phyloP scores from a whole-genome alignment of 2,329 filamentous ascomycete species.

The Blastomyces emzantsi region DNA sequence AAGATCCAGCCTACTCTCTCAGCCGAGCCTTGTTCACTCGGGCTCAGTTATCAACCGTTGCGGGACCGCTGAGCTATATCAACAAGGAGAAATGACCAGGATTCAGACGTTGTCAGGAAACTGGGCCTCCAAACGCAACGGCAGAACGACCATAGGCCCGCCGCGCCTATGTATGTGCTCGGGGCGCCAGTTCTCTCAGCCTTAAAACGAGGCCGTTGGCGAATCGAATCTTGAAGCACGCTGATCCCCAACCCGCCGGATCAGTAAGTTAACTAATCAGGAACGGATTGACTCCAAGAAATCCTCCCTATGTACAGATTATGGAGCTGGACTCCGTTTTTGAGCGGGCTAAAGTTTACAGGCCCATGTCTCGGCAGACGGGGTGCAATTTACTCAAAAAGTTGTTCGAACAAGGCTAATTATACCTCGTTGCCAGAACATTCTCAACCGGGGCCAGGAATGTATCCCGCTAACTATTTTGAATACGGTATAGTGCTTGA shows the following conservation, averaged over 20 bases:
- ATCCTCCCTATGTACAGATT: background rate
- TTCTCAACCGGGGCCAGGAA: background rate
- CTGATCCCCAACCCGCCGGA: background rate
- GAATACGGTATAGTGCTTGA: background rate
- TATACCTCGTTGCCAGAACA: background rate
- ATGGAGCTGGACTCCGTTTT: background rate
- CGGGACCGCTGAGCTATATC: background rate
- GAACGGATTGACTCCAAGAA: background rate
- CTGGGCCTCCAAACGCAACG: background rate
- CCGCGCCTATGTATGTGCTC: background rate
- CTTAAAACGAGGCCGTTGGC: background rate
- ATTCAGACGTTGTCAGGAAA: background rate
- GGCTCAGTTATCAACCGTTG: background rate
- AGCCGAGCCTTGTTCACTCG: background rate
- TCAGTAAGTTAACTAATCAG: background rate
- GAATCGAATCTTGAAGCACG: background rate
- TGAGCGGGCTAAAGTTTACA: background rate
- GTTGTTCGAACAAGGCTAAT: too few relatives aligned
- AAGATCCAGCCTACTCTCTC: background rate
- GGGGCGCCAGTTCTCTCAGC: background rate
- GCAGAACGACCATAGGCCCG: background rate
- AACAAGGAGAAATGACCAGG: background rate
- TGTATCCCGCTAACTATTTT: background rate
- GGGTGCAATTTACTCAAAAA: background rate
- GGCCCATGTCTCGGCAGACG: background rate